phyloP scores from a whole-genome alignment of 1,284 basidiomycete species.

The Wallemia mellicola region DNA sequence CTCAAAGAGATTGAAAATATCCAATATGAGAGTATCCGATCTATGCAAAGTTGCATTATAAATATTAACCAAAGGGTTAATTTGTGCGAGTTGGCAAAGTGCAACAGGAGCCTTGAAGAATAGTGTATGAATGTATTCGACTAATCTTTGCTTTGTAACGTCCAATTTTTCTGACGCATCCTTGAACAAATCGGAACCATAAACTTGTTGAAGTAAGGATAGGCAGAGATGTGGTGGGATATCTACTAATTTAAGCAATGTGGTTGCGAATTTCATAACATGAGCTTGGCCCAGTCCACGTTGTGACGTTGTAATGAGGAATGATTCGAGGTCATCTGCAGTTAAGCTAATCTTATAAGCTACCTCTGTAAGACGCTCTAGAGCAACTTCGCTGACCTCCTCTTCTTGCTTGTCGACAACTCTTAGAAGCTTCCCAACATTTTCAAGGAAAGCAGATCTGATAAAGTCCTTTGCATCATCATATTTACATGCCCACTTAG shows the following conservation, averaged over 20 bases:
- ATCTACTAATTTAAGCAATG: neutral
- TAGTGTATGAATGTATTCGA: constrained; percentile 26
- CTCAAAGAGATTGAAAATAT: constrained; percentile 52
- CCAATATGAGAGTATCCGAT: constrained; percentile 34
- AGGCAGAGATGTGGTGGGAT: neutral
- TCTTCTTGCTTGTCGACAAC: neutral
- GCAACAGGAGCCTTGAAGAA: constrained; percentile 45
- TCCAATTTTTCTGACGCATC: neutral
- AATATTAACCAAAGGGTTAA: constrained; percentile 38
- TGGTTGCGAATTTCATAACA: neutral
- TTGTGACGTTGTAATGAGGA: neutral
- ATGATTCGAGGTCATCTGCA: neutral
- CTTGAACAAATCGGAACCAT: neutral
- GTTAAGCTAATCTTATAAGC: neutral
- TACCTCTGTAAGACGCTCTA: neutral
- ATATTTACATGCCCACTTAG: neutral
- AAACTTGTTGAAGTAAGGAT: neutral
- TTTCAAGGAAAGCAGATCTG: neutral
- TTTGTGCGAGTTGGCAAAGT: constrained; percentile 48
- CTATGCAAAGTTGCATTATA: constrained; percentile 38
- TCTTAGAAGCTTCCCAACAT: neutral
- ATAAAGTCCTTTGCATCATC: neutral
- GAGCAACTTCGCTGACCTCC: neutral
- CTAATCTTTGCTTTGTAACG: neutral
- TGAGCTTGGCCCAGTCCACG: neutral